These are phyloP conservation scores for Aspergillus sp. DNA, from an alignment of 2,329 filamentous ascomycete species.

Conservation along the genomic window DNA sequence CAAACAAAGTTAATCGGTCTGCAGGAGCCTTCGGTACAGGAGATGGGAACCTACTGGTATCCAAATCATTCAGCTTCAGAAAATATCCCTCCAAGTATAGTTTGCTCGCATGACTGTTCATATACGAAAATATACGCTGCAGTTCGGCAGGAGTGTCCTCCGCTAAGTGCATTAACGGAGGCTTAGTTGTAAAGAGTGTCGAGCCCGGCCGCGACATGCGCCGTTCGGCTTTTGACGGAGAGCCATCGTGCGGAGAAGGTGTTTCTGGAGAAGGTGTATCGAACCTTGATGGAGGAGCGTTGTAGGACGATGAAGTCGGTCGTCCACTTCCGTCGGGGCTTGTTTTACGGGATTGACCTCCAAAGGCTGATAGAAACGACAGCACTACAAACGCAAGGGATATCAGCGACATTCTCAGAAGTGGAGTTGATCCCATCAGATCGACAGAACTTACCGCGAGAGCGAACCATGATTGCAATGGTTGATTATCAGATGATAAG, in stretches of 20 bases:
- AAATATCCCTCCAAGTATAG: slow-evolving; percentile 98
- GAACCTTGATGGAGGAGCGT: slow-evolving; percentile 23
- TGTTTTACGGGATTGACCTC: slow-evolving; percentile 40
- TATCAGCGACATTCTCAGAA: slow-evolving; percentile 11
- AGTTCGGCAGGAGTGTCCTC: slow-evolving; percentile 88
- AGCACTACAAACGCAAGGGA: slow-evolving; percentile 60
- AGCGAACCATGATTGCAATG: slow-evolving; percentile 35
- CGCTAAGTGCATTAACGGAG: slow-evolving; percentile 80
- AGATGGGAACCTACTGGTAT: slow-evolving; percentile 68
- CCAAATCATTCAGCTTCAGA: slow-evolving; percentile 91
- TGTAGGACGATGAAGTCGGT: slow-evolving; percentile 20
- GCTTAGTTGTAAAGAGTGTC: slow-evolving; percentile 82
- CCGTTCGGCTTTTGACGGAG: slow-evolving; percentile 48
- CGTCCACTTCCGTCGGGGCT: slow-evolving; percentile 31
- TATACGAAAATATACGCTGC: slow-evolving; percentile 86
- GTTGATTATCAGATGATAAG: slow-evolving; percentile 10
- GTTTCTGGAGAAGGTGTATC: slow-evolving; percentile 38
- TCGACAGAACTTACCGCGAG: slow-evolving; percentile 35
- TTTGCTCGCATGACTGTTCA: slow-evolving; percentile 95
- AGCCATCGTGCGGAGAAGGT: slow-evolving; percentile 35
- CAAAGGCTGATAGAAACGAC: slow-evolving; percentile 74
- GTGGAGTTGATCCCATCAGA: neutral
- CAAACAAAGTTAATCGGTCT: slow-evolving; percentile 26
- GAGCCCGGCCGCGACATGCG: slow-evolving; percentile 67
- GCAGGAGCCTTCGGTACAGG: slow-evolving; percentile 12